Base-by-base conservation (phyloP, 2,329 filamentous ascomycete genomes). In the Whalleya microplaca region DNA sequence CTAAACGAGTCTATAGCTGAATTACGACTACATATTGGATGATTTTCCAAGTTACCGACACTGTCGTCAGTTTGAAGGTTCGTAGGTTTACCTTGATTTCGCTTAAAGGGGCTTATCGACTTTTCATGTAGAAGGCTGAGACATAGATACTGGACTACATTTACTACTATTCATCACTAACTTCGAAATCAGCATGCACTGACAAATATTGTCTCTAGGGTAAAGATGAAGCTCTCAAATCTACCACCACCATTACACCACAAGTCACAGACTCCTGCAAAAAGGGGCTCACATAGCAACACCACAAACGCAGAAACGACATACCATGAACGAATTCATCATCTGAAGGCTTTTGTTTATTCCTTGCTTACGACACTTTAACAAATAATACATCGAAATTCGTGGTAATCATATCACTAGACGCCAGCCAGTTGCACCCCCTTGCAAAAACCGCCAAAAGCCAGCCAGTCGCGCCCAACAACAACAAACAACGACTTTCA, bases 401-500 rank as follows among this genome's bases (percentile, higher is more conserved):
- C 49, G 54, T 56, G 41, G 54, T 46, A 56, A 56, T 56, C 54
- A 16, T 56, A 51, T 55, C 53, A 27, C 48, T 40, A 16, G 48
- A 45, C 19, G 37, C 21, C 44, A 47, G 51, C 43, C n/a, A n/a
- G n/a, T n/a, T n/a, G 42, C 43, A 55, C 12, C 23, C 29, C 29
- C 29, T 19, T n/a, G n/a, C n/a, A n/a, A n/a, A n/a, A 27, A 27
- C 23, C 23, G 10, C 32, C 32, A 37, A 16, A 3, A 5, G 32
- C 32, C 32, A 14, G 10, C 32, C 32, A 14, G 5, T 16, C 7
- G 14, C 32, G 5, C 5, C 32, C 32, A 16, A 12, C 32, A 29
- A 12, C 27, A 5, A 37, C 12, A 27, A 19, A 45, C 42, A 18
- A 14, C 21, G 43, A 53, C 62, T n/a, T n/a, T n/a, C 67, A 70